phyloP scores from a whole-genome alignment of 306 rosid species.

The Oxytropis ochrocephala region DNA sequence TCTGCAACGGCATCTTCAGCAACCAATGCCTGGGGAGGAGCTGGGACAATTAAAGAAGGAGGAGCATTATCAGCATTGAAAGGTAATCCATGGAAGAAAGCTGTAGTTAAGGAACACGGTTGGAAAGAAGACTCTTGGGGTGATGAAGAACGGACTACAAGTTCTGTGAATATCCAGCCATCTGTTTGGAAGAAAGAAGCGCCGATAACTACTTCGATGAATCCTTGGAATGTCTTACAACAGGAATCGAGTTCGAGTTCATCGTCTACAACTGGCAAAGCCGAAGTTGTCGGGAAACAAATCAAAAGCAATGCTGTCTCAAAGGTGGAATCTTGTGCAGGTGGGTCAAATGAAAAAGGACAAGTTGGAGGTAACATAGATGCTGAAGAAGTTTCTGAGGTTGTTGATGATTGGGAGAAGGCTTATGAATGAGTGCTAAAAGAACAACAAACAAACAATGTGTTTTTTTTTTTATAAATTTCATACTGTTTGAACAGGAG shows the following conservation, averaged over 20 bases:
- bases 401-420: conserved; percentile 89
- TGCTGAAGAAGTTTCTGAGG: conserved; percentile 51
- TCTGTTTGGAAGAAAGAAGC: conserved; percentile 70
- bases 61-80: conserved; percentile 36
- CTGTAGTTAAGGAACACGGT: conserved; percentile 47
- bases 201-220: conserved; percentile 53
- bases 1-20: conserved; percentile 30
- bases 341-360: conserved; percentile 19
- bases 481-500: neutral
- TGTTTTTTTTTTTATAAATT: neutral
- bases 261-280: conserved; percentile 23
- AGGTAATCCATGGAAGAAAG: conserved; percentile 72
- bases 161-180: conserved; percentile 44
- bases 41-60: conserved; percentile 43
- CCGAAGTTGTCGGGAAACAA: conserved; percentile 7
- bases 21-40: conserved; percentile 67
- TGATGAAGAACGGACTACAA: conserved; percentile 49
- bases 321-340: conserved; percentile 23
- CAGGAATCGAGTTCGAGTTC: conserved; percentile 42
- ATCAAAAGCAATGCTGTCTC: neutral
- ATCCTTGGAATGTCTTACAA: conserved; percentile 67
- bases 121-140: conserved; percentile 79
- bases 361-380: conserved; percentile 16
- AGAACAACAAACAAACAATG: neutral
- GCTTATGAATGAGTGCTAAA: conserved; percentile 44